Conservation (phyloP, 495 filamentous ascomycete genomes). For the Penicillium dipodomyicola region DNA sequence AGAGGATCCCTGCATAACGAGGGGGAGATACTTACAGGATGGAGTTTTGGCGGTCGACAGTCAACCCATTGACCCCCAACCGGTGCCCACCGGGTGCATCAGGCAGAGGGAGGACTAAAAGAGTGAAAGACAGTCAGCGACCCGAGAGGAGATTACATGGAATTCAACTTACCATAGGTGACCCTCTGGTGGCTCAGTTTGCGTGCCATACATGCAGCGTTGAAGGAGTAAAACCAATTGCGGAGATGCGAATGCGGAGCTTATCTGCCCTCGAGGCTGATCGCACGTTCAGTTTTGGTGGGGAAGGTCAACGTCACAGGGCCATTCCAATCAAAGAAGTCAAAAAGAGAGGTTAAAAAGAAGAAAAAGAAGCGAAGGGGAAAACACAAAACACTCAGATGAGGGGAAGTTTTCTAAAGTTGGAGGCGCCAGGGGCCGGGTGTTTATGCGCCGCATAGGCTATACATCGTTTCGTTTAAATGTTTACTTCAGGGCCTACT, state of each 20-base stretch:
- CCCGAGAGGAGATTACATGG: conserved; percentile 5
- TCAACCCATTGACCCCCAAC: conserved; percentile 89
- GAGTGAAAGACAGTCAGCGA: conserved; percentile 21
- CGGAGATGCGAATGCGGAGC: conserved; percentile 40
- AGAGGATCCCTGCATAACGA: not conserved
- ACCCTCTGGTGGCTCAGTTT: conserved; percentile 51
- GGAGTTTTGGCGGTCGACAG: conserved; percentile 77
- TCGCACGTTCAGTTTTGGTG: conserved; percentile 27
- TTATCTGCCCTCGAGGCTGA: conserved; percentile 36
- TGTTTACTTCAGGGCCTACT: too few relatives aligned
- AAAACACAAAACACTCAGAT: not conserved
- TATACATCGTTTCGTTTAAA: too few relatives aligned
- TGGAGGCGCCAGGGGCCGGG: conserved; percentile 8
- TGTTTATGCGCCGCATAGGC: not conserved
- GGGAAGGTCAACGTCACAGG: conserved; percentile 23
- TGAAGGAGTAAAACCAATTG: conserved; percentile 30
- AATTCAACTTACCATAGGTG: conserved; percentile 41
- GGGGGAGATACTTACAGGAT: conserved; percentile 66
- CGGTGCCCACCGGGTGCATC: conserved; percentile 89
- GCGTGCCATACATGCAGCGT: conserved; percentile 45
- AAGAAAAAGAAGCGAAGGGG: not conserved
- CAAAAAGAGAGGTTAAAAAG: not conserved
- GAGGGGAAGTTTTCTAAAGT: conserved; percentile 23
- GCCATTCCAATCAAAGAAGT: not conserved
- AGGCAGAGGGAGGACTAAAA: conserved; percentile 84